Base-by-base conservation (phyloP, 805 yeast species). In the Limtongia smithiae region DNA sequence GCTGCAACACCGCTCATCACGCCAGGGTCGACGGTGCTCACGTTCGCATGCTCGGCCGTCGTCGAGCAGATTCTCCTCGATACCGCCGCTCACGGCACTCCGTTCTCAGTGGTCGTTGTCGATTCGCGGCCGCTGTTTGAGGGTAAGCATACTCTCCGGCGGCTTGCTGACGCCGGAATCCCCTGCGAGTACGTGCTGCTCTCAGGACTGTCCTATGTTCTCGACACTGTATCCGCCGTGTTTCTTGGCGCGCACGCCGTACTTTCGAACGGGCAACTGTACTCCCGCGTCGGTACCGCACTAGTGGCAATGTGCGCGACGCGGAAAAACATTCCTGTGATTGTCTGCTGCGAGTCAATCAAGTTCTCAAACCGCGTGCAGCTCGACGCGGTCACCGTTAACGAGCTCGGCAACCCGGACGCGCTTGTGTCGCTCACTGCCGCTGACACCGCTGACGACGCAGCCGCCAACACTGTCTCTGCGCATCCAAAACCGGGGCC, bases 201-300 rank as follows among this genome's bases (percentile, higher is more conserved):
- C 51, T 83, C 82, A 46, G 83, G 95, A 17, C 72, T 93, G 42
- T 79, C 90, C 3, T 81, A 93, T 22, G 81, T 88, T 8, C 75
- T 93, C 60, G 85, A 83, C 59, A 89, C 86, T 65, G 91, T 93
- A 30, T 93, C 93, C 60, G 83, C 85, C 58, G 95, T 93, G 5
- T 84, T 93, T 66, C 72, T 93, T 31, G 98, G 98, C 14, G 97
- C 97, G 0, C 97, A 93, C 65, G 94, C 97, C 28, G 89, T 93
- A 86, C 75, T 93, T 49, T 88, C 97, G 7, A 93, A 93, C 64
- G 98, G 98, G 1, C 79, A 89, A 65, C 74, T 93, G 48, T 89
- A 86, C 64, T 85, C 97, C 1, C 79, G 98, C 54, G 97, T 88
- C 15, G 98, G 98, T 20, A 83, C 97, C 6, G 96, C 97, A 0